These are phyloP conservation scores for Cnidoscolus chayamansa DNA, from an alignment of 441 rosid species.

Conservation along the genomic window DNA sequence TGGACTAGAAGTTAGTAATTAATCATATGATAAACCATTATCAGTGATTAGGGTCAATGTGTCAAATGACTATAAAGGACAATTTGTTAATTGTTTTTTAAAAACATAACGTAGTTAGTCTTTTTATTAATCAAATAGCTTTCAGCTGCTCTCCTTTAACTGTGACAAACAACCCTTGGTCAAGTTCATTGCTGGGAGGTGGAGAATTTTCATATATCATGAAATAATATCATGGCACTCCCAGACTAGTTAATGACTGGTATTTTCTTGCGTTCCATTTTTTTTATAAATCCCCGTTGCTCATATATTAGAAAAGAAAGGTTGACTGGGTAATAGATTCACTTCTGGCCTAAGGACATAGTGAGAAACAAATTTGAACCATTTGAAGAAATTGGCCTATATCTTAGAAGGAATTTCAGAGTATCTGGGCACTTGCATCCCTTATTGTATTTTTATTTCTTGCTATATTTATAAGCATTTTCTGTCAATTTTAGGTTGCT, in stretches of 20 bases:
- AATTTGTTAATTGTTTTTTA: neutral
- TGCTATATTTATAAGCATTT: conserved; percentile 11
- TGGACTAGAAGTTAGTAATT: neutral
- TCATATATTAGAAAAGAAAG: neutral
- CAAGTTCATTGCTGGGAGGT: neutral
- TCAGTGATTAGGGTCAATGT: neutral
- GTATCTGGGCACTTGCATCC: neutral
- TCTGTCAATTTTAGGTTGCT: conserved; percentile 30
- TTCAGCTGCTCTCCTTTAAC: no score
- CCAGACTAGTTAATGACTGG: neutral
- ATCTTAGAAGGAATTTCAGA: neutral
- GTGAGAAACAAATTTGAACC: neutral
- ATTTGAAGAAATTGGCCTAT: conserved; percentile 4
- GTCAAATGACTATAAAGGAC: neutral
- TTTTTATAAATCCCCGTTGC: neutral
- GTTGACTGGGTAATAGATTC: neutral
- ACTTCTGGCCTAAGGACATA: neutral
- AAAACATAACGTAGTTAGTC: no score
- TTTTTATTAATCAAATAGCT: no score
- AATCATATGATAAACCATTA: neutral
- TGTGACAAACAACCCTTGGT: no score
- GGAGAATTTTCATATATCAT: neutral
- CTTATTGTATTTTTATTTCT: neutral
- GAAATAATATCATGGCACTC: neutral
- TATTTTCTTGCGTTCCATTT: neutral